Percentiles rank a stretch among this genome's conserved stretches.
Conservation (phyloP, 2,329 filamentous ascomycete species). For the Chaetomium strumarium region DNA sequence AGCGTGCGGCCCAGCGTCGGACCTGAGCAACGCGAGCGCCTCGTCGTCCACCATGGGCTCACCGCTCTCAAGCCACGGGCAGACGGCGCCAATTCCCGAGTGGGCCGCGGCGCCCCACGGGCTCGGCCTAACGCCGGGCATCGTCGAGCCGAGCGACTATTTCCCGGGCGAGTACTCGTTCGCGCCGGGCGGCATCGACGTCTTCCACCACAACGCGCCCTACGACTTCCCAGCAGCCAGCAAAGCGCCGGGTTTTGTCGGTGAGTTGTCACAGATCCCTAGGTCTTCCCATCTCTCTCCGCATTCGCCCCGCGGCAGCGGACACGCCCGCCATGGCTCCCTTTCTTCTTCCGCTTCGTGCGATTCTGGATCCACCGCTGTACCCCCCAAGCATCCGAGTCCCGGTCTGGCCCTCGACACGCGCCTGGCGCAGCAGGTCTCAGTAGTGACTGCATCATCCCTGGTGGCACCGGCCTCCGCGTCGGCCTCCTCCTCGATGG, state of each 20-base stretch:
- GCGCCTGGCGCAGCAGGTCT: conserved; percentile 23
- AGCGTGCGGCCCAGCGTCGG: conserved; percentile 45
- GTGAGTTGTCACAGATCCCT: conserved; percentile 45
- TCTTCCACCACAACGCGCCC: conserved; percentile 35
- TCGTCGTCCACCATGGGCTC: conserved; percentile 63
- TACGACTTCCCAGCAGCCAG: conserved; percentile 42
- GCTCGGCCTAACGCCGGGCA: conserved; percentile 56
- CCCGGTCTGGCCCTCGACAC: conserved; percentile 27
- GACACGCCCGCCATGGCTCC: background rate
- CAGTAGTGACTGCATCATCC: conserved; percentile 25
- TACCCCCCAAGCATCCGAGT: conserved; percentile 8
- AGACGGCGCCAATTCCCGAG: conserved; percentile 51
- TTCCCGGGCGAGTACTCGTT: conserved; percentile 51
- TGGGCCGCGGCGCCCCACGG: conserved; percentile 49
- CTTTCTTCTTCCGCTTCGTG: conserved; percentile 25
- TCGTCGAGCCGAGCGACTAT: conserved; percentile 53
- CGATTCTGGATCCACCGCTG: conserved; percentile 21
- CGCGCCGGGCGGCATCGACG: conserved; percentile 44
- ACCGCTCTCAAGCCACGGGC: conserved; percentile 56
- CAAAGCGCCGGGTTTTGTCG: conserved; percentile 48
- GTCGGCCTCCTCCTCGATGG: conserved; percentile 24
- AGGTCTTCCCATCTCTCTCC: conserved; percentile 24
- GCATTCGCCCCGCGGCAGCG: conserved; percentile 2
- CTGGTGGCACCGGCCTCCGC: conserved; percentile 21
- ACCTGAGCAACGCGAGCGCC: conserved; percentile 55